Conservation (phyloP, 108 stramenopile species). For the Stephanodiscus minutulus region DNA sequence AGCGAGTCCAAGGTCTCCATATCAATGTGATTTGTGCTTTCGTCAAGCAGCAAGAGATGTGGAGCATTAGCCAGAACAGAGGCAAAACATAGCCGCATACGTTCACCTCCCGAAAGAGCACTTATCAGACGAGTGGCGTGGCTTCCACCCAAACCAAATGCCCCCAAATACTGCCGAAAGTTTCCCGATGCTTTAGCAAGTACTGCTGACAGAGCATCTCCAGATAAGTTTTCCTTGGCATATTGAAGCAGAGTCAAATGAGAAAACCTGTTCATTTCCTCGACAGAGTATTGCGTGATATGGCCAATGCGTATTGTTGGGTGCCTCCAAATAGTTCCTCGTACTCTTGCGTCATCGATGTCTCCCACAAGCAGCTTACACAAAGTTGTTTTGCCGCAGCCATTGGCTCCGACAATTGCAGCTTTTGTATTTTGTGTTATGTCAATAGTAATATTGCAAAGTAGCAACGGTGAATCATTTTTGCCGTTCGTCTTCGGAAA, state of each 20-base stretch:
- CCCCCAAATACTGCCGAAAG: constrained; percentile 84
- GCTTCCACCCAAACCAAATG: constrained; percentile 85
- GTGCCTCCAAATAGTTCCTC: constrained; percentile 58
- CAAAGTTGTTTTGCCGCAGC: constrained; percentile 85
- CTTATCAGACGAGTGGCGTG: constrained; percentile 76
- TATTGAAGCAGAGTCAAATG: constrained; percentile 75
- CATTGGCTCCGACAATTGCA: constrained; percentile 90
- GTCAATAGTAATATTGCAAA: constrained; percentile 51
- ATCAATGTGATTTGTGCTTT: constrained; percentile 91
- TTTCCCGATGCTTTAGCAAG: constrained; percentile 55
- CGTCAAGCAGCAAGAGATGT: constrained; percentile 80
- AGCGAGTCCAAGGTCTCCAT: constrained; percentile 91
- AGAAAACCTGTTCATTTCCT: constrained; percentile 81
- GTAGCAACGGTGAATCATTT: constrained; percentile 7
- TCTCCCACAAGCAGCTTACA: constrained; percentile 79
- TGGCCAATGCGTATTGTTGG: constrained; percentile 75
- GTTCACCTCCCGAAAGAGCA: constrained; percentile 88
- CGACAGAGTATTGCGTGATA: constrained; percentile 87
- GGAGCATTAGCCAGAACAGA: constrained; percentile 71
- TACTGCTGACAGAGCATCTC: constrained; percentile 39
- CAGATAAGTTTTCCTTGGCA: constrained; percentile 48
- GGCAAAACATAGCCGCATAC: constrained; percentile 86
- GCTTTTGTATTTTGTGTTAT: constrained; percentile 73
- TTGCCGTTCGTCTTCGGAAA: neutral
- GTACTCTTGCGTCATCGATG: constrained; percentile 60